Evolutionary conservation across 1,284 basidiomycete species (phyloP), one percentile per base, ranked within the genome.

Genomic region (Cystobasidium slooffiae): DNA sequence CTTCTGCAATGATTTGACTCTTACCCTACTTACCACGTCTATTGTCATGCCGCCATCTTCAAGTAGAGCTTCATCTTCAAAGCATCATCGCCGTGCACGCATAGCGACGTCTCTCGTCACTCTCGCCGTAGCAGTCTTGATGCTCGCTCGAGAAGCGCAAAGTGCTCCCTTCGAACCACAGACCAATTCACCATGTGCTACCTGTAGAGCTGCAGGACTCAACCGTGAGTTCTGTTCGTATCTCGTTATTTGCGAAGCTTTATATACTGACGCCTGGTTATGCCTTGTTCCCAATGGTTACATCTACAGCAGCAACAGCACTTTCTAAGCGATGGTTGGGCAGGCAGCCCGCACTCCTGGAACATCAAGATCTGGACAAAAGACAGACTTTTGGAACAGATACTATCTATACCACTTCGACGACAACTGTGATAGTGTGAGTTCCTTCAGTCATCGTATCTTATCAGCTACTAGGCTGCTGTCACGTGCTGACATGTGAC

Each of bases 331-430:
- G 39, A 18, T 31, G 9, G 14, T 39, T 18, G 6, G 16, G 39
- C 56, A 59, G 56, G 37, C 56, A 41, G 56, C 56, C n/a, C 41
- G 56, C n/a, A 9, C 6, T 6, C 14, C 56, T 43, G 6, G 14
- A 16, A 41, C 37, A 31, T 41, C 9, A 31, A 12, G 18, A 22
- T 43, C 10, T 73, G 18, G 70, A 64, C 14, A 65, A 55, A 44
- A 49, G 70, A n/a, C 70, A 73, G 37, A 66, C 70, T 18, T 73
- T 51, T n/a, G 70, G 70, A 4, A 73, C 70, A 18, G 70, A 73
- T 52, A 73, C 70, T 3, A 65, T 61, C 52, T 73, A 73, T 51
- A 73, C 70, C 39, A 73, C 70, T 7, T 53, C 62, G 18, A 73
- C 70, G 9, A 66, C 70, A 18, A 73, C 70, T 1, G 63, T 73